These are phyloP conservation scores for Wilcoxina mikolae DNA, from an alignment of 495 filamentous ascomycete species.

Conservation along the genomic window DNA sequence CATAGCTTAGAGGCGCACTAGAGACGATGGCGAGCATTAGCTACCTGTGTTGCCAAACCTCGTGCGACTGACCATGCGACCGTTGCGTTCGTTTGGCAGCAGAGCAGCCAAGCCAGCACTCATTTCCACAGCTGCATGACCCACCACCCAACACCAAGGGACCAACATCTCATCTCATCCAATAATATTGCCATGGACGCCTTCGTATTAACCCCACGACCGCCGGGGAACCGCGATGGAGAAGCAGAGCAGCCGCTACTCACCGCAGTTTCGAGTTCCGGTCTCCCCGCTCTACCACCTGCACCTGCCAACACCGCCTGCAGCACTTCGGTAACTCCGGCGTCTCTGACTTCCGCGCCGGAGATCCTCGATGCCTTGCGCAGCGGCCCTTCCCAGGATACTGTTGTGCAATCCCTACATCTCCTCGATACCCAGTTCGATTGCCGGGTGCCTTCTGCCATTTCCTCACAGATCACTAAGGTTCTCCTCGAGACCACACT, in stretches of 20 bases:
- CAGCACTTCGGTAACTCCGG: not conserved
- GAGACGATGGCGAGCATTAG: too few species aligned
- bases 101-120: too few species aligned
- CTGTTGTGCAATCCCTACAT: not conserved
- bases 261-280: too few species aligned
- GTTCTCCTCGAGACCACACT: conserved; percentile 15
- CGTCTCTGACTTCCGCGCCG: conserved; percentile 3
- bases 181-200: not conserved
- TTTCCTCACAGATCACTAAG: conserved; percentile 20
- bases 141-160: too few species aligned
- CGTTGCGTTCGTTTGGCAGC: too few species aligned
- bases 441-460: conserved; percentile 15
- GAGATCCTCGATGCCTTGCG: conserved; percentile 12
- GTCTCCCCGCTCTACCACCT: too few species aligned
- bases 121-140: too few species aligned
- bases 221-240: too few species aligned
- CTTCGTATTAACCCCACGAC: not conserved
- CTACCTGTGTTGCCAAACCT: too few species aligned
- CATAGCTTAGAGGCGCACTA: too few species aligned
- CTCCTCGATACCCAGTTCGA: conserved; percentile 8
- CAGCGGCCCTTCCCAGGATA: not conserved
- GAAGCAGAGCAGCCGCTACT: too few species aligned
- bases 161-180: not conserved
- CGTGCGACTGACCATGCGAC: too few species aligned
- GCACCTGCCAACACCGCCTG: not conserved